Evolutionary conservation across 129 eudicot species (phyloP), one percentile per base, ranked within the genome.

Genomic region (Scalesia atractyloides): DNA sequence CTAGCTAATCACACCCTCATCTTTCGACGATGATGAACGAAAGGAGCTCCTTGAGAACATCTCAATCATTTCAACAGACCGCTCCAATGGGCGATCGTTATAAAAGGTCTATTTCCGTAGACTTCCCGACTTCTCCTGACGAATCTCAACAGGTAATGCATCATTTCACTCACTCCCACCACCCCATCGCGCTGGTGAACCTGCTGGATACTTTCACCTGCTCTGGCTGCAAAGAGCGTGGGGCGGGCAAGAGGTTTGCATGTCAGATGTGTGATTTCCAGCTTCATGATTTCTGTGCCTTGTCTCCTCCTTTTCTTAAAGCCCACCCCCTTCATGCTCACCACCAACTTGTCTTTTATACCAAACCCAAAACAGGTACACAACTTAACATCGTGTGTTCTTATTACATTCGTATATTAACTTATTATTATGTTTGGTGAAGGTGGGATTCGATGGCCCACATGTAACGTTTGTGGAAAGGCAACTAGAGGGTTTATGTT

Each of bases 141-240:
- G 83, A 48, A 24, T 24, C 30, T 7, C 80, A 79, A 34, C 88
- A 84, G 75, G 75, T 70, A 69, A 81, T 84, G 64, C 41, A 72
- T 4, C 96, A 91, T 65, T 78, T 76, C 78, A 78, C 73, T 51
- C 97, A 88, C 75, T 65, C 87, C 64, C 85, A 89, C 62, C 96
- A 92, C 76, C 95, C 87, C 1, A 64, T 92, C 54, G 63, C 72
- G 1, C 83, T 79, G 5, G 65, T 89, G 12, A 80, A 68, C 36
- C 73, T 68, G 30, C 72, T 78, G 7, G 26, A 64, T 24, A 81
- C 80, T 46, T 89, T 86, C 77, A 78, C 83, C 30, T 92, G 98
- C 77, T 48, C 73, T n/a, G 98, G 96, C 58, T 92, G 98, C 85
- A 92, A 87, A 77, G 98, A 92, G 68, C 81, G 78, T 12, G 98